Conservation (phyloP, 176 grass and related monocot genomes). For the Oropetium thomaeum region DNA sequence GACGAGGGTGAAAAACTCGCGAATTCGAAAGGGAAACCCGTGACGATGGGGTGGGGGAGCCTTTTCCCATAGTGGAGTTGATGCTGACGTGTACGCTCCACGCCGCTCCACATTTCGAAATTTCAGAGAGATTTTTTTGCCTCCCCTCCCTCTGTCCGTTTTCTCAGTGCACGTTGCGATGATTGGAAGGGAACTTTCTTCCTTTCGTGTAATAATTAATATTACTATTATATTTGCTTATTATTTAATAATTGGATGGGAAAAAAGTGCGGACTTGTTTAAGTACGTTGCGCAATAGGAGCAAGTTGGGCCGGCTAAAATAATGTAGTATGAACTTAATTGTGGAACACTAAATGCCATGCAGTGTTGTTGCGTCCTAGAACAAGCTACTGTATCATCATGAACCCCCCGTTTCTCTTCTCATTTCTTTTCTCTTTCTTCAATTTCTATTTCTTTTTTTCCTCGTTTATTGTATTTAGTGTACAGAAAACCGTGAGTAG, state of each 20-base stretch:
- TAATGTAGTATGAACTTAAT: conserved; percentile 1
- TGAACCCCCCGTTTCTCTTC: not conserved
- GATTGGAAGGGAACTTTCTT: conserved; percentile 2
- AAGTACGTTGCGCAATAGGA: not conserved
- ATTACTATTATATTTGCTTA: too few relatives aligned
- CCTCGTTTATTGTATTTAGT: not conserved
- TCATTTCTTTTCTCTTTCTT: not conserved
- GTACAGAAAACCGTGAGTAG: not conserved
- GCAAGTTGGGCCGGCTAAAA: conserved; percentile 22
- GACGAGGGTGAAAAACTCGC: not conserved
- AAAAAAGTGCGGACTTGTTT: conserved; percentile 24
- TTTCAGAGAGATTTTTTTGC: conserved; percentile 32
- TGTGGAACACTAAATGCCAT: conserved; percentile 23
- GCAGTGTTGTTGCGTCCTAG: conserved; percentile 36
- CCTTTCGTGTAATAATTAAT: not conserved
- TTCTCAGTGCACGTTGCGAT: conserved; percentile 33
- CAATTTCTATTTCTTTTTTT: not conserved
- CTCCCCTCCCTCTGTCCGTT: too few relatives aligned
- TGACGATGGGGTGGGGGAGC: conserved; percentile 5
- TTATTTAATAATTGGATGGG: too few relatives aligned
- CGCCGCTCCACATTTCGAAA: conserved; percentile 37
- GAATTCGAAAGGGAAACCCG: conserved; percentile 14
- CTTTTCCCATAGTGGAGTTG: conserved; percentile 48
- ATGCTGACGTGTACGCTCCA: conserved; percentile 52
- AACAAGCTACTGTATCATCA: conserved; percentile 26